phyloP scores from a whole-genome alignment of 2,329 filamentous ascomycete genomes.

The Arthrobotrys sphaeroides region DNA sequence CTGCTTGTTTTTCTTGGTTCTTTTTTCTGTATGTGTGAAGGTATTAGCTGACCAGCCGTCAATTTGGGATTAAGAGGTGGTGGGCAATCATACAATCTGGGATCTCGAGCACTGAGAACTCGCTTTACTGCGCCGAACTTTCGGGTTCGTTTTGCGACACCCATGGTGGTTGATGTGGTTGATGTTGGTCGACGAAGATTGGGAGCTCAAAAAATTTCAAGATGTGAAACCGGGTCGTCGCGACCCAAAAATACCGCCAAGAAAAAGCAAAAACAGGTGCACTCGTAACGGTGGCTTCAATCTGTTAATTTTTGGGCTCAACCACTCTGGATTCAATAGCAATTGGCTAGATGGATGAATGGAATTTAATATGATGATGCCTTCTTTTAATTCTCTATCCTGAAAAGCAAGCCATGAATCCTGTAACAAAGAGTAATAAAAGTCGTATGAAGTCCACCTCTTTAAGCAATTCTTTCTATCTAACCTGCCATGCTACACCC shows the following conservation, averaged over 20 bases:
- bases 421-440: neutral
- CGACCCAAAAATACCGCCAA: neutral
- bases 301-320: neutral
- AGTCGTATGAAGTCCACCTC: conserved; percentile 5
- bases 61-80: neutral
- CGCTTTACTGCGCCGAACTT: conserved; percentile 90
- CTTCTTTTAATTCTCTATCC: conserved; percentile 12
- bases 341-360: neutral
- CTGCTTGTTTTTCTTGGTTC: conserved; percentile 75
- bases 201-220: conserved; percentile 20
- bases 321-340: neutral
- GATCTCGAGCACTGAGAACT: conserved; percentile 82
- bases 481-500: conserved; percentile 21
- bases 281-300: neutral
- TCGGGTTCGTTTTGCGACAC: conserved; percentile 85
- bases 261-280: conserved; percentile 11
- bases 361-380: neutral
- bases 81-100: conserved; percentile 66
- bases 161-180: conserved; percentile 69
- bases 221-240: conserved; percentile 22
- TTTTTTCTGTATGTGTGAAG: conserved; percentile 67
- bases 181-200: conserved; percentile 3
- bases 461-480: conserved; percentile 9
- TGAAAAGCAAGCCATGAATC: conserved; percentile 1
- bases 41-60: neutral